Evolutionary conservation across 2,329 filamentous ascomycete species (phyloP), one percentile per base, ranked within the genome.

Genomic region (Erysiphe pulchra): DNA sequence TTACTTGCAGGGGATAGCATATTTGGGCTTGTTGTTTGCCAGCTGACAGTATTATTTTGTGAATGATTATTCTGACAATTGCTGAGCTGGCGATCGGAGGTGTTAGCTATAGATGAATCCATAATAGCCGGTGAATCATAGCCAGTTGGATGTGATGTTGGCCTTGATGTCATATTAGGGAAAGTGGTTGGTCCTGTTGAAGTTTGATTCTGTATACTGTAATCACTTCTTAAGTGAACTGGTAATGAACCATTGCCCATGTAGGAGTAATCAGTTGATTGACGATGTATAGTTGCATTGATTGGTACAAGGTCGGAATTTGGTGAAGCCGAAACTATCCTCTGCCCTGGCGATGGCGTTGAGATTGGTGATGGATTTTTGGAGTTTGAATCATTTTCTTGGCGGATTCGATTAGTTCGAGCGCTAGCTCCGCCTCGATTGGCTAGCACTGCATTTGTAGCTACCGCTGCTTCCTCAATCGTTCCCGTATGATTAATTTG

Each of bases 401-500:
- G 83, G 38, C 74, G 73, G 50, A 70, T 61, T 49, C 73, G 63
- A 44, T 68, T 63, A 51, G 59, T 60, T 28, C 63, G 58, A 51
- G 58, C 52, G 48, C 54, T 54, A 13, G 31, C 31, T 48, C 55
- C 45, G 56, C 56, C 52, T 28, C 56, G 54, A 20, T 65, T 65
- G 1, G 85, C 82, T 52, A 94, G 67, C 45, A 82, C 86, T 38
- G 85, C 85, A 32, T 83, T 85, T 0, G 85, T 93, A 4, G 85
- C 83, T 2, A 77, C 82, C 2, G 85, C 85, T 9, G 87, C 84
- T 61, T 95, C 87, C 60, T 94, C 87, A 14, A 94, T 81, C 0
- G 86, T 94, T 38, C 87, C 90, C 17, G 81, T 92, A 61, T 95
- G 90, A 56, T 92, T 83, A 54, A 92, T 93, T 63, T 94, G 85